Evolutionary conservation across 176 grass and related monocot genomes (phyloP), one percentile per base, ranked within the genome.

Genomic region (Ampelocalamus luodianensis): DNA sequence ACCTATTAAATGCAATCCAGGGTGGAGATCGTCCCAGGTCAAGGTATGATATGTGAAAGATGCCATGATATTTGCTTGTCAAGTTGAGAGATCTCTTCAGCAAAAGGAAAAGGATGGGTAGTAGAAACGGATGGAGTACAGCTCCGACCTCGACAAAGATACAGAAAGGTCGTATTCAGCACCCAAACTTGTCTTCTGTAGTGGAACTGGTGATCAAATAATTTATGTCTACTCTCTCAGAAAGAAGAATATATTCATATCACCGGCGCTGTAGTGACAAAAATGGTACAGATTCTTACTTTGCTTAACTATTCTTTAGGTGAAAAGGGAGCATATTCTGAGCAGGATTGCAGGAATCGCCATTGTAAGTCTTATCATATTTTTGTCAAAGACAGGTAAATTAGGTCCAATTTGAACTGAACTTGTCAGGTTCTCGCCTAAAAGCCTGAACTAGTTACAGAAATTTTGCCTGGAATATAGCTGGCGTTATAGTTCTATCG

Each of bases 111-210:
- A 81, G 39, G 43, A 69, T 34, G 46, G 77, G 62, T 24, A 27
- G 61, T 74, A 85, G 60, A 85, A 80, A 32, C 16, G 3, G 23
- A 43, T 76, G 79, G 70, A 67, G 34, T 68, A 44, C 18, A 82
- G 34, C 36, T 8, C 44, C 46, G 24, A 65, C n/a, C 17, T 51
- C 3, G 62, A 81, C 56, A 90, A 32, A 56, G 56, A 81, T 89
- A 80, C 51, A 90, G 56, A 78, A 32, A 72, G 22, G 83, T 82
- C 79, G 44, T 70, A 59, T 71, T 90, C 72, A 39, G 65, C 5
- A 48, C 58, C 65, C 79, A 56, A 48, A 58, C 20, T 50, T 65
- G 79, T 78, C 72, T 77, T 82, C 18, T 77, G 42, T 86, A 62
- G 72, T 71, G 63, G 34, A 63, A 68, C 26, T 23, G 34, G 51